phyloP scores from a whole-genome alignment of 2,329 filamentous ascomycete species.

The Dactylellina sp. region DNA sequence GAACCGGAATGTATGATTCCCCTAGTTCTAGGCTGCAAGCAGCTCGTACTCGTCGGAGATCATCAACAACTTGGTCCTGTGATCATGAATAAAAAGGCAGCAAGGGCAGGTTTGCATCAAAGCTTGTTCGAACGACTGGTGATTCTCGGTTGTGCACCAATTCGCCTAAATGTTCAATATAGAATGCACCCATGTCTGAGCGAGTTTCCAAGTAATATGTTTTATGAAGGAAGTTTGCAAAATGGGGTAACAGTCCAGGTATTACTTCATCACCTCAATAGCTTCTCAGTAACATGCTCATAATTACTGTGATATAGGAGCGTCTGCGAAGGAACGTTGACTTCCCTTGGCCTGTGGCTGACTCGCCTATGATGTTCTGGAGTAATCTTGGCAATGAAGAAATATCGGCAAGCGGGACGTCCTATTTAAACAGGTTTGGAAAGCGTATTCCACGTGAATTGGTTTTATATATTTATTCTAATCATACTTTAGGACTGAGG shows the following conservation, averaged over 20 bases:
- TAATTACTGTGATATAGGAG: slow-evolving; percentile 65
- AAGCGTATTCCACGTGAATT: neutral
- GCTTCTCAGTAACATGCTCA: neutral
- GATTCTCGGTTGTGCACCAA: slow-evolving; percentile 87
- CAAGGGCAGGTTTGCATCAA: slow-evolving; percentile 96
- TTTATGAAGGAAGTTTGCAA: slow-evolving; percentile 96
- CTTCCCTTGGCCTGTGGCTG: slow-evolving; percentile 94
- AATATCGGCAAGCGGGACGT: slow-evolving; percentile 96
- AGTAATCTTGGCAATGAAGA: slow-evolving; percentile 97
- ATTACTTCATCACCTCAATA: neutral
- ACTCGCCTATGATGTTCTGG: slow-evolving; percentile 99
- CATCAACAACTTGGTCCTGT: slow-evolving; percentile 98
- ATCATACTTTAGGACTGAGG: slow-evolving; percentile 77
- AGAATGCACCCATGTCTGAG: slow-evolving; percentile 99
- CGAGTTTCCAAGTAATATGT: slow-evolving; percentile 99
- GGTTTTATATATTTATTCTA: neutral
- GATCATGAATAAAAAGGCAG: slow-evolving; percentile 99
- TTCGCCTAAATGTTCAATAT: slow-evolving; percentile 95
- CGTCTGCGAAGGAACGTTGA: slow-evolving; percentile 92
- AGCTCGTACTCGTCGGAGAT: slow-evolving; percentile 97
- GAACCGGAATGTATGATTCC: slow-evolving; percentile 99
- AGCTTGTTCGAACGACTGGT: slow-evolving; percentile 98
- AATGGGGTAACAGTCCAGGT: slow-evolving; percentile 88
- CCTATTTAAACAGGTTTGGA: slow-evolving; percentile 79
- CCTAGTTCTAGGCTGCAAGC: slow-evolving; percentile 95